Evolutionary conservation across 208 protist species (phyloP).

Genomic region (Leishmania amazonensis): DNA sequence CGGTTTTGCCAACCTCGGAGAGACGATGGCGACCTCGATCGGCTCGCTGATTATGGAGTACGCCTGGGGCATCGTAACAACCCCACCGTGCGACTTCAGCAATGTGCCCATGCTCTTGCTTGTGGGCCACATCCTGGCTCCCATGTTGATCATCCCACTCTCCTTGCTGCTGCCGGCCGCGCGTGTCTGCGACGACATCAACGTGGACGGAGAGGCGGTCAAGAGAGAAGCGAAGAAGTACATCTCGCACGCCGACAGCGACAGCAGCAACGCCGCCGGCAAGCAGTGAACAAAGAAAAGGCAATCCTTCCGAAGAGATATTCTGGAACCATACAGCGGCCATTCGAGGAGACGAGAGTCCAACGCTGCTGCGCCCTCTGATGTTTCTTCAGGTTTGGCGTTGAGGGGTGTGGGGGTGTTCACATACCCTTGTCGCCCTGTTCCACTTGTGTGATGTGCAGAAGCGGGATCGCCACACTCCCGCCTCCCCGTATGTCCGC

Average conservation of each 20-base stretch:
- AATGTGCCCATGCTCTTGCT: conserved; percentile 63
- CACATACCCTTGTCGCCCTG: too few species aligned
- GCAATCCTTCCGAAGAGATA: too few species aligned
- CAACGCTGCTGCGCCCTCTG: too few species aligned
- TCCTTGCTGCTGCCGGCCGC: conserved; percentile 67
- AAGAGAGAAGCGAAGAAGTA: conserved; percentile 44
- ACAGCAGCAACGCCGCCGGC: background rate
- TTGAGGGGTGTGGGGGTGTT: too few species aligned
- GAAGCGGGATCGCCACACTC: too few species aligned
- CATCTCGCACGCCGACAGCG: conserved; percentile 27
- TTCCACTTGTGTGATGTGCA: too few species aligned
- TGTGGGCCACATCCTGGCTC: conserved; percentile 50
- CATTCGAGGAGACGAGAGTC: too few species aligned
- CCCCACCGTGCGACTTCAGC: conserved; percentile 54
- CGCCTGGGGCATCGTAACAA: conserved; percentile 35
- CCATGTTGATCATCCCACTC: conserved; percentile 42
- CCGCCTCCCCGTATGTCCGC: too few species aligned
- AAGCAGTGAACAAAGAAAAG: too few species aligned
- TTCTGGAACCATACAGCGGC: too few species aligned
- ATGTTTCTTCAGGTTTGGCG: too few species aligned
- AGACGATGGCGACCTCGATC: conserved; percentile 40
- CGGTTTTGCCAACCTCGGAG: conserved; percentile 68
- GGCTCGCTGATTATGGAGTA: conserved; percentile 42
- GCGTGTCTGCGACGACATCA: conserved; percentile 64
- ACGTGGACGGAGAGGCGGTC: conserved; percentile 32